Base-by-base conservation (phyloP, 768 basidiomycete genomes). In the Tulasnella calospora region DNA sequence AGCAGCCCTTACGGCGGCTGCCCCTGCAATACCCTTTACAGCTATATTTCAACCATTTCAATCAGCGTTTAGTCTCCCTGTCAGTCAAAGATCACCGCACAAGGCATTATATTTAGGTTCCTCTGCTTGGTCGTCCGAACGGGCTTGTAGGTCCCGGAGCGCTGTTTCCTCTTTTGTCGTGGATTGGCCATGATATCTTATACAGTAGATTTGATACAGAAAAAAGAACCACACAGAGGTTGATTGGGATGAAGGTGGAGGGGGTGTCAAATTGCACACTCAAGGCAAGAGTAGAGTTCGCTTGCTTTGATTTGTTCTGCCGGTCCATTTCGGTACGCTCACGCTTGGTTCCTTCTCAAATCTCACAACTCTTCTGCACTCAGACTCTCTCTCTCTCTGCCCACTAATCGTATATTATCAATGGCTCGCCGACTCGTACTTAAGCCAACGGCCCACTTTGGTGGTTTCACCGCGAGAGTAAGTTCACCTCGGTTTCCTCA, bases 141-240 rank as follows among this genome's bases (percentile, higher is more conserved):
- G 30, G 91, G 85, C 80, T 86, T 90, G 84, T 94, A 88, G n/a
- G 89, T 86, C 23, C 90, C 90, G 35, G 95, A 96, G 61, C 92
- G 90, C 30, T 89, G 84, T 86, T 98, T 99, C 81, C 91, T 89
- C 79, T 96, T 89, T 85, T 99, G 97, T 77, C 96, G 90, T 81
- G 96, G 96, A 84, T 98, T 98, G 77, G 91, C 95, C 96, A 99
- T 98, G 30, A 35, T 83, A 79, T 79, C 51, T 57, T 71, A 30
- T 67, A 17, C 33, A 67, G 5, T 51, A 21, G 21, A 23, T n/a
- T 21, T 51, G 51, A 5, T 23, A 51, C n/a, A n/a, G 23, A 23
- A 35, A n/a, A 35, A 33, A 27, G 10, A 9, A 3, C 10, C 61
- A 27, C 10, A 0, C 30, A 67, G 33, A 17, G 61, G 33, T 8